These are phyloP conservation scores for Myochromella boudieri DNA, from an alignment of 768 basidiomycete genomes.

Conservation along the genomic window DNA sequence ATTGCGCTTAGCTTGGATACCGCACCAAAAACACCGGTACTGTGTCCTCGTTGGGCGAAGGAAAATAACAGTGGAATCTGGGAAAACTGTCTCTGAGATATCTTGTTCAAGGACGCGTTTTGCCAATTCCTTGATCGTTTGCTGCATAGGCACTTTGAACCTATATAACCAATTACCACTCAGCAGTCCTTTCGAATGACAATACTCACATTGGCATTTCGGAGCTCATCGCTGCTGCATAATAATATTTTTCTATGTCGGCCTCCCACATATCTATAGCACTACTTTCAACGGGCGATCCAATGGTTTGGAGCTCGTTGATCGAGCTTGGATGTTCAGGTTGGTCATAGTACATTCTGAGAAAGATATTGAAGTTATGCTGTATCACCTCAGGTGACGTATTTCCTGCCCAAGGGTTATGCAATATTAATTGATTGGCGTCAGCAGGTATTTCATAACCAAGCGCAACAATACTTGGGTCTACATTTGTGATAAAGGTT, in stretches of 20 bases:
- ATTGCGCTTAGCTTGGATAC: conserved; percentile 14
- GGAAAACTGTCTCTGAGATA: conserved; percentile 8
- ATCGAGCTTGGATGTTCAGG: conserved; percentile 17
- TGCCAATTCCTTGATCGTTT: conserved; percentile 14
- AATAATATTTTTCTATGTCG: conserved; percentile 16
- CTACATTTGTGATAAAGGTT: conserved; percentile 24
- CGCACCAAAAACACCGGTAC: conserved; percentile 26
- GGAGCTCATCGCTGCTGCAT: conserved; percentile 13
- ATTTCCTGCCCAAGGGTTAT: conserved; percentile 21
- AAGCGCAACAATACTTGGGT: conserved; percentile 25
- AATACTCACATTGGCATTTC: conserved; percentile 22
- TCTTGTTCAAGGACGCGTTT: conserved; percentile 20
- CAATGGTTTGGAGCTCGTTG: conserved; percentile 18
- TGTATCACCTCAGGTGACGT: conserved; percentile 23
- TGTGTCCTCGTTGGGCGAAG: conserved; percentile 20
- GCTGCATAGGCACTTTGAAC: conserved; percentile 20
- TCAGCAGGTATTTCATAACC: conserved; percentile 25
- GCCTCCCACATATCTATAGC: no score
- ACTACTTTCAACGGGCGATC: conserved; percentile 22
- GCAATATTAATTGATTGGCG: no score
- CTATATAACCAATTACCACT: no score
- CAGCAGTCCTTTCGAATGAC: no score
- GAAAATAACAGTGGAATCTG: conserved; percentile 17
- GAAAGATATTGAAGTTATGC: conserved; percentile 25
- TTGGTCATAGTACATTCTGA: conserved; percentile 27